Evolutionary conservation across 2,329 filamentous ascomycete genomes (phyloP), one percentile per base, ranked within the genome.

Genomic region (Paecilomyces niveus): DNA sequence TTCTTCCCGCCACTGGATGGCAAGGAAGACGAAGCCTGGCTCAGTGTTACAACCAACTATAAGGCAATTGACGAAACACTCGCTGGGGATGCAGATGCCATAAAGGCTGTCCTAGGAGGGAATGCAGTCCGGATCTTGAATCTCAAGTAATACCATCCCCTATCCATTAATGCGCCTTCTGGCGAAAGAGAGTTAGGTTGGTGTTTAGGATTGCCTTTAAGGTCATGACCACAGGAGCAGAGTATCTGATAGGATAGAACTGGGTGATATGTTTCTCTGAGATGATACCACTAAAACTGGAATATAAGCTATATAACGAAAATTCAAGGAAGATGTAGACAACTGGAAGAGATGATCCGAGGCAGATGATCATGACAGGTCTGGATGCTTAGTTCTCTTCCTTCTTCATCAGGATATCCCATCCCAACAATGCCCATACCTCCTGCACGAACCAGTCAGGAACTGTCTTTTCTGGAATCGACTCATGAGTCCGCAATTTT

Each of bases 371-470:
- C n/a, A 26, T n/a, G 22, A 22, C 4, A 18, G 22, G 54, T 2
- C 1, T 4, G 24, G 29, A 45, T 54, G 4, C 7, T 55, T 22
- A 55, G 7, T 18, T 18, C 15, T 45, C 29, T 26, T 53, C 49
- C 2, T 51, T 32, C 5, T 51, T 59, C 55, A 33, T 59, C 53
- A 75, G 49, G 55, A 73, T 59, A 54, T 85, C 81, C 83, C 83
- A 86, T 0, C 84, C 83, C 6, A 86, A 64, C 56, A 85, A 65
- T 56, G 75, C 70, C 84, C 84, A 86, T 1, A 85, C 68, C 62
- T 85, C 80, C 57, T 76, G 75, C 56, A 78, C 76, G 63, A 84
- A 85, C 81, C 82, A 84, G 15, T 82, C 78, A 2, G 75, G 64
- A 3, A 78, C 73, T 8, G 78, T 68, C 15, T 71, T 65, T 29